Percentiles rank a stretch among this genome's conserved stretches.
These are phyloP conservation scores for Rhizopus microsporus DNA, from an alignment of 371 early-diverging fungal species.

Conservation along the genomic window DNA sequence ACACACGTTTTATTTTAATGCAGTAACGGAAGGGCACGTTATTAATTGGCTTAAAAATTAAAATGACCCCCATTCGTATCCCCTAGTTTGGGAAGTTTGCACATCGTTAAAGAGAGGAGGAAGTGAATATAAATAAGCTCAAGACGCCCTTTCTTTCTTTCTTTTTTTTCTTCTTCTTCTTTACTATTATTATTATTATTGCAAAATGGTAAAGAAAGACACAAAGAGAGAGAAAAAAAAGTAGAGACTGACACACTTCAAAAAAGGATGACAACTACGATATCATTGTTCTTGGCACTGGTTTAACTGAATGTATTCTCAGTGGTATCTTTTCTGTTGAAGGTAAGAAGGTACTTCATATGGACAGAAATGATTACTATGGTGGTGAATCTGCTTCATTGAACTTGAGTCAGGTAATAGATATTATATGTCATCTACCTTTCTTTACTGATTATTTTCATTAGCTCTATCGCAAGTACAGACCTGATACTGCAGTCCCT, in stretches of 20 bases:
- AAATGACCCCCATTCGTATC: slow-evolving; percentile 10
- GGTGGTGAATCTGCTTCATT: slow-evolving; percentile 96
- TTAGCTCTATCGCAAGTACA: slow-evolving; percentile 88
- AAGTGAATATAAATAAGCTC: slow-evolving; percentile 8
- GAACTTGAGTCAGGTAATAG: slow-evolving; percentile 86
- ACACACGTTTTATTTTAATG: slow-evolving; percentile 18
- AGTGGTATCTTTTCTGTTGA: slow-evolving; percentile 98
- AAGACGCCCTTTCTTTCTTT: background rate
- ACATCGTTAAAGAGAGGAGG: slow-evolving; percentile 1
- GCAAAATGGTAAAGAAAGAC: slow-evolving; percentile 20
- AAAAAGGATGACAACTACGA: slow-evolving; percentile 88
- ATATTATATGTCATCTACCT: background rate
- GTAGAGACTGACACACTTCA: background rate
- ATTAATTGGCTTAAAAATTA: slow-evolving; percentile 21
- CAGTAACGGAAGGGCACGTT: slow-evolving; percentile 16
- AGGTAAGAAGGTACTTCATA: slow-evolving; percentile 97
- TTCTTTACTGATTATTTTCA: background rate
- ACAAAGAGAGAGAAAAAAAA: background rate
- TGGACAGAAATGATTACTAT: slow-evolving; percentile 99
- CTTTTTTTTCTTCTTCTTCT: slow-evolving; percentile 12
- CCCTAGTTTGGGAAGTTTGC: slow-evolving; percentile 24
- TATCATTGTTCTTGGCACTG: slow-evolving; percentile 98
- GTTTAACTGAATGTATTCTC: slow-evolving; percentile 99
- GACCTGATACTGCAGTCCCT: slow-evolving; percentile 67
- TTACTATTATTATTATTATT: slow-evolving; percentile 8